A percentile compares a stretch with the other conserved stretches of the same genome.
Evolutionary conservation across 352 stramenopile species (phyloP).

Genomic region (Phytopythium litorale): DNA sequence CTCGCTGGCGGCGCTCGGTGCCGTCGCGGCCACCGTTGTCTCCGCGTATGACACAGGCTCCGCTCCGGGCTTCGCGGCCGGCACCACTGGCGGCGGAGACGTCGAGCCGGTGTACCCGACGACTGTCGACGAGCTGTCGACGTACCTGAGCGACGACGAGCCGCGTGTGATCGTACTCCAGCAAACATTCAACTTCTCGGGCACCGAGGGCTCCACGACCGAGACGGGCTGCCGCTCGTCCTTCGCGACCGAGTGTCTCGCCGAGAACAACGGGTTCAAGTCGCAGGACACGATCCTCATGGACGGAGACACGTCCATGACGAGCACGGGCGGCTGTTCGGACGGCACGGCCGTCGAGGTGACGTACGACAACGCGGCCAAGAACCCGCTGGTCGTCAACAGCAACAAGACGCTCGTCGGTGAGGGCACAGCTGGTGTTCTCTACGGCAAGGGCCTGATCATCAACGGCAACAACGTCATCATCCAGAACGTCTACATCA

Average conservation of each 20-base stretch:
- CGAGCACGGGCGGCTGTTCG: constrained; percentile 29
- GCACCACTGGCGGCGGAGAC: background rate
- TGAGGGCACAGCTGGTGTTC: constrained; percentile 24
- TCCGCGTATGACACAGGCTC: constrained; percentile 7
- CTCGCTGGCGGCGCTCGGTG: background rate
- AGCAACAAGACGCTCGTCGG: constrained; percentile 47
- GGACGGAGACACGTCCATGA: constrained; percentile 10
- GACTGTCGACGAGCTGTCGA: constrained; percentile 21
- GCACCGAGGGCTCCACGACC: constrained; percentile 32
- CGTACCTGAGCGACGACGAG: constrained; percentile 19
- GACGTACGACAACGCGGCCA: constrained; percentile 24
- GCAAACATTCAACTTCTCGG: constrained; percentile 31
- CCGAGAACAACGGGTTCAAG: constrained; percentile 36
- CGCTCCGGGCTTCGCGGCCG: background rate
- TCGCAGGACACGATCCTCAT: constrained; percentile 28
- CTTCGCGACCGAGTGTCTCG: constrained; percentile 6
- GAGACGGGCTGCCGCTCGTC: constrained; percentile 29
- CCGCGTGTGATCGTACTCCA: constrained; percentile 34
- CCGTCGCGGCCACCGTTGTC: too few species aligned
- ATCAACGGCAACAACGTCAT: constrained; percentile 43
- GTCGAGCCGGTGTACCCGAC: background rate
- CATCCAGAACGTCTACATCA: constrained; percentile 56
- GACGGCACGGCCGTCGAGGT: constrained; percentile 18
- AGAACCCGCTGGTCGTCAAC: constrained; percentile 14
- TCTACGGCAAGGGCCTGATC: constrained; percentile 36